Evolutionary conservation across 768 basidiomycete species (phyloP).

Genomic region (Russula emetica): DNA sequence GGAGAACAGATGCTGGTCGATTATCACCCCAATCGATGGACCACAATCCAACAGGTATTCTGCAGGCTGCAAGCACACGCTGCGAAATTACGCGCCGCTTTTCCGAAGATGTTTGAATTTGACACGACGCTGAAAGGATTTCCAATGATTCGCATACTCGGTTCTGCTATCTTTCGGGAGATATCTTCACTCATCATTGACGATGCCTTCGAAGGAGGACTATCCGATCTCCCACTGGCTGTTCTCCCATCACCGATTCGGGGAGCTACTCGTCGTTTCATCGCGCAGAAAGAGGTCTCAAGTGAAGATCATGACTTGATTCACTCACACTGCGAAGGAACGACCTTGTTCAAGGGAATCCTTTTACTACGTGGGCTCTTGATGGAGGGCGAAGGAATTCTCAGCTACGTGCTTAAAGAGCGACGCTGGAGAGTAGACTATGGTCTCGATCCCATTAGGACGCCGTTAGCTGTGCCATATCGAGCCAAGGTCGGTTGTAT

Average conservation of each 20-base stretch:
- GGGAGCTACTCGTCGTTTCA: neutral
- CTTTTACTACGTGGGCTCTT: neutral
- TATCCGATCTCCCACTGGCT: neutral
- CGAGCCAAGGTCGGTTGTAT: neutral
- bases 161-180: neutral
- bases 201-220: neutral
- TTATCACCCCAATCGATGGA: neutral
- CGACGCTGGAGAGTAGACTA: neutral
- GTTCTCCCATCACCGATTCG: neutral
- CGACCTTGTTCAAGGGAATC: neutral
- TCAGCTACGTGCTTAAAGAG: neutral
- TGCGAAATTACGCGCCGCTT: neutral
- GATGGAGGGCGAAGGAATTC: neutral
- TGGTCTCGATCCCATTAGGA: neutral
- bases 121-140: neutral
- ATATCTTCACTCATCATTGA: neutral
- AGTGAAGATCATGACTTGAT: neutral
- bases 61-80: neutral
- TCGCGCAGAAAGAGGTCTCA: neutral
- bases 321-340: neutral
- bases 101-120: neutral
- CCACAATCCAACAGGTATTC: neutral
- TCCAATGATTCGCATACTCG: neutral
- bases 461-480: neutral
- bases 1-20: neutral